phyloP scores from a whole-genome alignment of 306 rosid genomes.

The Sophora flavescens region DNA sequence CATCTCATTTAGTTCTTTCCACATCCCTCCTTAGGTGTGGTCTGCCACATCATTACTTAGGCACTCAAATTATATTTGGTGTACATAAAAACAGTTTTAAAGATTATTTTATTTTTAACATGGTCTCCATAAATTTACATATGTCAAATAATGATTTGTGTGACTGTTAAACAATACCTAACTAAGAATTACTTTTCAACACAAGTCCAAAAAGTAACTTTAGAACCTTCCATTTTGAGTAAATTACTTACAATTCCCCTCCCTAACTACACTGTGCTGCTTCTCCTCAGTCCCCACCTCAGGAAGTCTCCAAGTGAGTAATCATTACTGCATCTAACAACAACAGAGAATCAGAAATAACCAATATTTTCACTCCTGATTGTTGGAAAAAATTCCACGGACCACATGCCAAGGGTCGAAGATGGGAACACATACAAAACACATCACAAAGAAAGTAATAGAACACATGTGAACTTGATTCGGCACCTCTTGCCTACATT shows the following conservation, averaged over 20 bases:
- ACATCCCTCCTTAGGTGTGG: neutral
- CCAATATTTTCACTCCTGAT: constrained; percentile 26
- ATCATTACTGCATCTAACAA: neutral
- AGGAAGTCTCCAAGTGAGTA: constrained; percentile 1
- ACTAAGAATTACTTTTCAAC: neutral
- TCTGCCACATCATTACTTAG: neutral
- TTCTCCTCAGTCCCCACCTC: neutral
- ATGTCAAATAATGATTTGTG: neutral
- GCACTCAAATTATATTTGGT: neutral
- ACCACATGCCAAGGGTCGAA: too few species aligned
- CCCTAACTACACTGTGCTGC: neutral
- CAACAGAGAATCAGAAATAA: constrained; percentile 2
- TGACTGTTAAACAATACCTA: neutral
- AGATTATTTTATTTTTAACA: neutral
- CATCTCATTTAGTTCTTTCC: neutral
- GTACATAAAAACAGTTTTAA: too few species aligned
- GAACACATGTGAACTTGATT: too few species aligned
- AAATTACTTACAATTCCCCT: constrained; percentile 5
- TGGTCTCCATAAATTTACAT: too few species aligned
- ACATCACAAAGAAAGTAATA: too few species aligned
- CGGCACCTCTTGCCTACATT: too few species aligned
- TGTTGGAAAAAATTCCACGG: too few species aligned
- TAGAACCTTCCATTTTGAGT: constrained; percentile 8
- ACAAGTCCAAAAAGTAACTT: neutral
- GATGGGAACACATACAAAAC: too few species aligned